Base-by-base conservation (phyloP, 208 protist species). In the Leishmania turanica region DNA sequence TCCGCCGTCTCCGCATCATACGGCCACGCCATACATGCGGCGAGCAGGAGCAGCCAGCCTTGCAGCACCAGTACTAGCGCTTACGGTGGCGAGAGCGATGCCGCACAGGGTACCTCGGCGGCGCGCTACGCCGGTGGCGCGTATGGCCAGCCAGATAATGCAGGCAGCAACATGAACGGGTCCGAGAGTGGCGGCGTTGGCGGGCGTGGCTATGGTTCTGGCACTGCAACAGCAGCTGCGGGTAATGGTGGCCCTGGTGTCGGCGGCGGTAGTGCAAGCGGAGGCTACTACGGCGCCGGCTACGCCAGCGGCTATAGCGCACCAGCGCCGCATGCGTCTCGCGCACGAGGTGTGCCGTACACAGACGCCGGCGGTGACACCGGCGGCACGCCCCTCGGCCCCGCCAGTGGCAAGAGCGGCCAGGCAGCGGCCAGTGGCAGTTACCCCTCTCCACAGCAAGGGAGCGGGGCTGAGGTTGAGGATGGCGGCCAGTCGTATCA, bases 251-350 rank as follows among this genome's bases (percentile, higher is more conserved):
- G 42, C 31, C 11, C 42, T 53, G 69, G 42, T 73, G 45, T 37
- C 27, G 81, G 81, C n/a, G 37, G 66, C 40, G 58, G 42, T 64
- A 66, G 58, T 47, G 81, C 70, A n/a, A 66, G 56, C 34, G 70
- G 70, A 3, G 81, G 66, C 13, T 85, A 81, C 54, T 78, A 75
- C 71, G 73, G 31, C 34, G 9, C 56, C n/a, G 27, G 70, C 53
- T 49, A 62, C 24, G 21, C 45, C 51, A 45, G 31, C 31, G 72
- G 45, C 34, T 76, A 37, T 24, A 62, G 15, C 15, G 24, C 72
- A 62, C n/a, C 72, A 45, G 31, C 60, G 31, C 15, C 34, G 34
- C 17, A 54, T 73, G 37, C 45, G 0, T 56, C 34, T 56, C 51
- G 34, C 27, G 31, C 72, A 62, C 72, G 31, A 24, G 15, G 5